A percentile compares a stretch with the other conserved stretches of the same genome.
phyloP scores from a whole-genome alignment of 768 basidiomycete genomes.

The Peribolospora kevripleyi region DNA sequence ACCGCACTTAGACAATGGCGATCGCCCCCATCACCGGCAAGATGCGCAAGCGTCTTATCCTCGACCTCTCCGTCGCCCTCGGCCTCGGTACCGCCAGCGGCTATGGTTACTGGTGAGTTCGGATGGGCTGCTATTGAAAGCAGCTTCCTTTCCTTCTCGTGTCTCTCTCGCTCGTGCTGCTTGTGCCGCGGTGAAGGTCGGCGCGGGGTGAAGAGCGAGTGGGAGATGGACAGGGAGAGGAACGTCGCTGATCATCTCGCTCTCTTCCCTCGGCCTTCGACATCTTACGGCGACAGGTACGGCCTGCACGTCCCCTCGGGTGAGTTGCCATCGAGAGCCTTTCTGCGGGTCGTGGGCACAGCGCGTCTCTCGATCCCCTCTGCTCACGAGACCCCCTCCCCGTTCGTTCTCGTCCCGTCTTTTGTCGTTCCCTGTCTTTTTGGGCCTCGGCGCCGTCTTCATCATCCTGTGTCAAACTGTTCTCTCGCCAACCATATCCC shows the following conservation, averaged over 20 bases:
- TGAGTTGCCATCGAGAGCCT: constrained; percentile 24
- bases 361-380: too few relatives aligned
- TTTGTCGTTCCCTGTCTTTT: too few relatives aligned
- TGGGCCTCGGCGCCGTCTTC: neutral
- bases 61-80: constrained; percentile 48
- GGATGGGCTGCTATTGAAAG: neutral
- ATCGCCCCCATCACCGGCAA: constrained; percentile 81
- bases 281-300: constrained; percentile 33
- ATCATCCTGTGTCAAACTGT: constrained; percentile 7
- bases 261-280: constrained; percentile 11
- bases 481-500: neutral
- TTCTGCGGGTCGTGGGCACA: too few relatives aligned
- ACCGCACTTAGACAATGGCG: constrained; percentile 29
- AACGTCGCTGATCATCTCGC: neutral
- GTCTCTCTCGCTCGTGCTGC: constrained; percentile 8
- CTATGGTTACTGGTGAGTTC: constrained; percentile 60
- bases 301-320: constrained; percentile 48
- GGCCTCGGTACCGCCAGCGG: constrained; percentile 52
- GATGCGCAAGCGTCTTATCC: constrained; percentile 77
- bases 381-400: too few relatives aligned
- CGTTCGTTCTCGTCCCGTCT: too few relatives aligned
- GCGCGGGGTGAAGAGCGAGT: too few relatives aligned
- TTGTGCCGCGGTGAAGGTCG: neutral
- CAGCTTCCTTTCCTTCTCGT: constrained; percentile 6
- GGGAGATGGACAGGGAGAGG: too few relatives aligned